A percentile compares a stretch with the other conserved stretches of the same genome.
Conservation (phyloP, 1,139 yeast genomes). For the Yamadazyma epiphylla region DNA sequence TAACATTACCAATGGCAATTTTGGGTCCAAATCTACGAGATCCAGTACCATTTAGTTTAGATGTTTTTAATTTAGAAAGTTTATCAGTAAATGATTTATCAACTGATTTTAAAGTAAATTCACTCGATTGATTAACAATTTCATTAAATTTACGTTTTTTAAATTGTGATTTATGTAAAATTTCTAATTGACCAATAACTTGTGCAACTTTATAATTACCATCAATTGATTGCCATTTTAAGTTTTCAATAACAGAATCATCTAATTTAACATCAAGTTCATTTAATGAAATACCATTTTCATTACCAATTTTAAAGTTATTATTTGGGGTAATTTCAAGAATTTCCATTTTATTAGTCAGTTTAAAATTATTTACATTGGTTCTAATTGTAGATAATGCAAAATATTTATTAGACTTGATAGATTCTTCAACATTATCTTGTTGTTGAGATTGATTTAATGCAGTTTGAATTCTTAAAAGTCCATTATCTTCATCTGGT, state of each 20-base stretch:
- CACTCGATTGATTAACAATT: slow-evolving; percentile 32
- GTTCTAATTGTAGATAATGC: slow-evolving; percentile 34
- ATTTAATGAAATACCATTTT: slow-evolving; percentile 39
- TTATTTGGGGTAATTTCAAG: slow-evolving; percentile 35
- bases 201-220: slow-evolving; percentile 84
- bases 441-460: slow-evolving; percentile 33
- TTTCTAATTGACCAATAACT: slow-evolving; percentile 66
- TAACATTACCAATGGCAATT: slow-evolving; percentile 84
- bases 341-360: slow-evolving; percentile 25
- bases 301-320: slow-evolving; percentile 51
- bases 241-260: slow-evolving; percentile 54
- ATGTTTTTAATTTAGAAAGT: slow-evolving; percentile 2
- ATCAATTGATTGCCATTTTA: slow-evolving; percentile 82
- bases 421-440: slow-evolving; percentile 13
- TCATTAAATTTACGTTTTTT: slow-evolving; percentile 22
- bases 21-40: slow-evolving; percentile 23
- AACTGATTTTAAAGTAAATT: slow-evolving; percentile 33
- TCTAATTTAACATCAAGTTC: slow-evolving; percentile 74
- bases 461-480: slow-evolving; percentile 22
- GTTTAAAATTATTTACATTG: slow-evolving; percentile 2
- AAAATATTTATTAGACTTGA: slow-evolving; percentile 26
- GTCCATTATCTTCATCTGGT: slow-evolving; percentile 22
- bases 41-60: slow-evolving; percentile 8
- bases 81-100: slow-evolving; percentile 7
- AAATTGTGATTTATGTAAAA: slow-evolving; percentile 25